A percentile compares a stretch with the other conserved stretches of the same genome.
These are phyloP conservation scores for Stachybotrys chlorohalonatus DNA, from an alignment of 2,329 filamentous ascomycete species.

Conservation along the genomic window DNA sequence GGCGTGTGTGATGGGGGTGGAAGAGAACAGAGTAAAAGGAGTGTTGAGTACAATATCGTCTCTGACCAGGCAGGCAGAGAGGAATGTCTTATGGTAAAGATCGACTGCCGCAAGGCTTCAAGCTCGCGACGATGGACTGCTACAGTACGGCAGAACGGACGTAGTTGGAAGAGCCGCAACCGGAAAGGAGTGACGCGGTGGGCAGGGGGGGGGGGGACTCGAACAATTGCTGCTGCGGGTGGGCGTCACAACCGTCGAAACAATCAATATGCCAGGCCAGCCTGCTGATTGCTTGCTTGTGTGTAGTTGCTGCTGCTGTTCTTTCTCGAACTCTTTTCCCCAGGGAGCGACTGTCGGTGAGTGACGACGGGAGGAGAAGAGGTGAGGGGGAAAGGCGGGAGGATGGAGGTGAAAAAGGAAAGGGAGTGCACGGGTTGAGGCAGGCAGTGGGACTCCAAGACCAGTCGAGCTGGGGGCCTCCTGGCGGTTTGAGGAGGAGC, in stretches of 20 bases:
- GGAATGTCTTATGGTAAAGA: not conserved
- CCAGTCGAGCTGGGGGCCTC: no score
- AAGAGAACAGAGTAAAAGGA: not conserved
- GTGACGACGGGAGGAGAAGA: not conserved
- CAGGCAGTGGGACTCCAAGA: no score
- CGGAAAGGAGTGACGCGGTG: not conserved
- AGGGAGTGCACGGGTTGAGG: not conserved
- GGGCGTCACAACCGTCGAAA: not conserved
- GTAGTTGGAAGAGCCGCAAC: not conserved
- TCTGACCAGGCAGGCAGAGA: not conserved
- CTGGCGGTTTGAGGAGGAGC: not conserved
- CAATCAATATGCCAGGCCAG: not conserved
- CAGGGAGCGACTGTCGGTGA: conserved; percentile 1
- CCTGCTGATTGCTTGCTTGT: not conserved
- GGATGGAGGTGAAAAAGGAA: conserved; percentile 6
- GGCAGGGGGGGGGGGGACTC: conserved; percentile 2
- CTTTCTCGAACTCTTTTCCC: not conserved
- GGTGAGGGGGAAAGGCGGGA: not conserved
- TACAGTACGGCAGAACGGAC: not conserved
- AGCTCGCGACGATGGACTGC: not conserved
- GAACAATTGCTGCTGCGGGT: not conserved
- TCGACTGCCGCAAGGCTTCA: not conserved
- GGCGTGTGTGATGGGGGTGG: not conserved
- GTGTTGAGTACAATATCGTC: not conserved
- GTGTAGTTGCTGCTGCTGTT: not conserved